These are phyloP conservation scores for Biancaea sappan DNA, from an alignment of 306 rosid genomes.

Conservation along the genomic window DNA sequence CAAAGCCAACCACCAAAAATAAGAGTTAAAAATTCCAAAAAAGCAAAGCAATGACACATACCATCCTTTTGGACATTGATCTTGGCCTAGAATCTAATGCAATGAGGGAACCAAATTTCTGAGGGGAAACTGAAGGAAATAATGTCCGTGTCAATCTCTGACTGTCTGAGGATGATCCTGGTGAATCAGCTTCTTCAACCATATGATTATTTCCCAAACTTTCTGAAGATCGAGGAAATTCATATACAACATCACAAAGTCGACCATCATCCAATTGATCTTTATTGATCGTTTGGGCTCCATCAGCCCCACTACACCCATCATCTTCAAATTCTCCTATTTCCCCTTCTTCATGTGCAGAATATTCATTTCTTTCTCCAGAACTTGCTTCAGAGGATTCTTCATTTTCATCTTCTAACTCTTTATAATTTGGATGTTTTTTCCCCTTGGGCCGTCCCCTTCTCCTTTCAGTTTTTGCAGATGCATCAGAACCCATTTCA, in stretches of 20 bases:
- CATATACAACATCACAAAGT: conserved; percentile 58
- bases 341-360: conserved; percentile 85
- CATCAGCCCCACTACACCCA: conserved; percentile 70
- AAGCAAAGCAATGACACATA: conserved; percentile 44
- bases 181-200: conserved; percentile 73
- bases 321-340: conserved; percentile 88
- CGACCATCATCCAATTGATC: conserved; percentile 64
- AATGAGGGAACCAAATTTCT: conserved; percentile 92
- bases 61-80: conserved; percentile 76
- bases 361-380: conserved; percentile 79
- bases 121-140: conserved; percentile 77
- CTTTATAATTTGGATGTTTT: conserved; percentile 75
- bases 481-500: conserved; percentile 75
- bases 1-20: conserved; percentile 29
- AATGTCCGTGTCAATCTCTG: conserved; percentile 57
- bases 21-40: conserved; percentile 32
- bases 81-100: conserved; percentile 85
- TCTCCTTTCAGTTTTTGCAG: conserved; percentile 69
- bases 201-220: conserved; percentile 49
- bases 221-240: conserved; percentile 63
- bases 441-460: conserved; percentile 86
- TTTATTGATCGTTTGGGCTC: conserved; percentile 49
- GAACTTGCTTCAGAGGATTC: conserved; percentile 90
- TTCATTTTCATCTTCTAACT: conserved; percentile 80
- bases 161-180: conserved; percentile 78